phyloP scores from a whole-genome alignment of 225 moss, liverwort and hornwort species.

The Physcomitrium patens region DNA sequence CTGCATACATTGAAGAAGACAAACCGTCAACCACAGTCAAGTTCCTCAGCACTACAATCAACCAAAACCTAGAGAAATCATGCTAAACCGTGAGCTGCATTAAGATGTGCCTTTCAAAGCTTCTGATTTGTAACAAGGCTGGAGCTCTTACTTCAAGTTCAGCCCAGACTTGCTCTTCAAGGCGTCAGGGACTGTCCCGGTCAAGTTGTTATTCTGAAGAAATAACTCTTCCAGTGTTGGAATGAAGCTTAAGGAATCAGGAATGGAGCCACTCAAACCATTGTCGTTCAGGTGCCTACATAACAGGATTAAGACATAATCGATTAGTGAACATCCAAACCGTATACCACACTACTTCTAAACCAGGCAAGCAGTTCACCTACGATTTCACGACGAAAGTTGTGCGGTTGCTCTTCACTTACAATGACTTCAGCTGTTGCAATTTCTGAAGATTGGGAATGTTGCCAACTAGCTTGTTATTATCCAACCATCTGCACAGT shows the following conservation, averaged over 20 bases:
- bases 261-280: neutral
- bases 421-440: neutral
- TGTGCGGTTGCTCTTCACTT: neutral
- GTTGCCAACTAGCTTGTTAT: neutral
- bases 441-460: neutral
- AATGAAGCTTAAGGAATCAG: neutral
- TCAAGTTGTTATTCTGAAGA: neutral
- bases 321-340: neutral
- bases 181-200: neutral
- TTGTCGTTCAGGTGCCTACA: neutral
- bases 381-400: neutral
- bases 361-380: too few relatives aligned
- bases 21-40: neutral
- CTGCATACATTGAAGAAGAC: conserved; percentile 13
- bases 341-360: too few relatives aligned
- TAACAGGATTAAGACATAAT: neutral
- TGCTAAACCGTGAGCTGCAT: neutral
- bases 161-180: neutral
- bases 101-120: too few relatives aligned
- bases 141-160: neutral
- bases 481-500: conserved; percentile 24
- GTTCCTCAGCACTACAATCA: neutral
- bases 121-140: neutral
- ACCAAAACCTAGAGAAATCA: neutral
- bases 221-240: neutral